phyloP scores from a whole-genome alignment of 1,139 yeast genomes.

The Yamadazyma oceani region DNA sequence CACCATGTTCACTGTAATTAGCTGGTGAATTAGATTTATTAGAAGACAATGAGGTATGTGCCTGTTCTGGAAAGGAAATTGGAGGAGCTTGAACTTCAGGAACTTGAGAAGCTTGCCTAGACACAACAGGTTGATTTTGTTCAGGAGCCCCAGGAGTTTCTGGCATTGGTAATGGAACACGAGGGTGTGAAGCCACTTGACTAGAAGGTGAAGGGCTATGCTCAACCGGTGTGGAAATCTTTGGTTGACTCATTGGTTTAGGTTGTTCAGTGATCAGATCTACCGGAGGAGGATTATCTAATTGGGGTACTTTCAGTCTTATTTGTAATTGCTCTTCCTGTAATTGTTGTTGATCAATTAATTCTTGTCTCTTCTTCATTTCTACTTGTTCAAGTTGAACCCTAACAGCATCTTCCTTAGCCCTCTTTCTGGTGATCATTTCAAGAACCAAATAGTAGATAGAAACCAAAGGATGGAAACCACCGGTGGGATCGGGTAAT shows the following conservation, averaged over 20 bases:
- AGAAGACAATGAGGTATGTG: conserved; percentile 51
- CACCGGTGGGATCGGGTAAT: conserved; percentile 79
- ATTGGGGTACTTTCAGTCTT: conserved; percentile 11
- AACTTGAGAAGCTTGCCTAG: conserved; percentile 3
- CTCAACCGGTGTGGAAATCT: conserved; percentile 9
- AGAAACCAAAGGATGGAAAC: conserved; percentile 85
- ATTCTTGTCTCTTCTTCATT: conserved; percentile 18
- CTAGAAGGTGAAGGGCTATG: conserved; percentile 3
- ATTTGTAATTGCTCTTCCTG: conserved; percentile 8
- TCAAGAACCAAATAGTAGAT: conserved; percentile 86
- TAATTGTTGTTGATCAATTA: conserved; percentile 7
- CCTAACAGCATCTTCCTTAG: conserved; percentile 50
- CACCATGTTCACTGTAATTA: conserved; percentile 7
- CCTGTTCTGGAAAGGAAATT: conserved; percentile 63
- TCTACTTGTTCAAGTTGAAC: conserved; percentile 27
- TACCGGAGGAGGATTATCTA: conserved; percentile 9
- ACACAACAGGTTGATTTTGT: not conserved
- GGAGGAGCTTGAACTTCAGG: conserved; percentile 20
- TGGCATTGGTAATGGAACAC: conserved; percentile 1
- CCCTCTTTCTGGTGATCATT: conserved; percentile 67
- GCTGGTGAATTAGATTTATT: conserved; percentile 6
- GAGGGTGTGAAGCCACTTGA: not conserved
- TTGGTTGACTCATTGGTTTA: conserved; percentile 17
- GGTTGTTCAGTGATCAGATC: conserved; percentile 17
- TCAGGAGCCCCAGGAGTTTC: not conserved